Evolutionary conservation across 192 early-diverging fungal species (phyloP), one percentile per base, ranked within the genome.

Genomic region (Hyaloraphidium curvatum): DNA sequence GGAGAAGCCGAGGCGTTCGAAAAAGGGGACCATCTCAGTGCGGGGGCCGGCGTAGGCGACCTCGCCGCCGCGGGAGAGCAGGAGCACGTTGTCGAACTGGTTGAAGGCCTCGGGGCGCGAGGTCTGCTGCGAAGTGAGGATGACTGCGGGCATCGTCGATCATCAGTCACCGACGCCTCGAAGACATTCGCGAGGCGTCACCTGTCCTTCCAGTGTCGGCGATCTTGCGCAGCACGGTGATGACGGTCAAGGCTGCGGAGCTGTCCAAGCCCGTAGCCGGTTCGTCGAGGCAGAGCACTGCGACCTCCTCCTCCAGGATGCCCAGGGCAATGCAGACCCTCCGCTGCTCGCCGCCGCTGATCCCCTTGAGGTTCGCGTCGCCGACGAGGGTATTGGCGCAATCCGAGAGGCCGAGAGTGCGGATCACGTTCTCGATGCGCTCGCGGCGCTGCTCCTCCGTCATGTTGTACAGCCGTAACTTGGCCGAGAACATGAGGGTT

Each of bases 311-410:
- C n/a, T 37, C 7, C 9, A 37, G 33, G n/a, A 48, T 48, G 7
- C 43, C 43, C 43, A 48, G 23, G 7, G 17, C 43, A 25, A 48
- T 48, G 43, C 43, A 22, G 11, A 21, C 11, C 35, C 82, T 80
- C 64, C 80, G 79, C 59, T 77, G 75, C 61, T 85, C 82, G 35
- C 82, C 82, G 59, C 82, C 80, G 16, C 77, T 80, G n/a, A 82
- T 65, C 58, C 82, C 80, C 50, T 80, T 79, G 54, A 84, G 56
- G 43, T 79, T 78, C 4, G 79, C 79, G 57, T 84, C 77, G 37
- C 82, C 82, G 2, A 84, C 82, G 55, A 19, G 43, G 17, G 68
- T 70, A 41, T 70, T 61, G 9, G 57, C 52, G 39, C 62, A 64
- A 21, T 57, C 57, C 30, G 40, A 31, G 2, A 70, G 54, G 0